Conservation (phyloP, 371 early-diverging fungal genomes). For the Syncephalis fuscata region DNA sequence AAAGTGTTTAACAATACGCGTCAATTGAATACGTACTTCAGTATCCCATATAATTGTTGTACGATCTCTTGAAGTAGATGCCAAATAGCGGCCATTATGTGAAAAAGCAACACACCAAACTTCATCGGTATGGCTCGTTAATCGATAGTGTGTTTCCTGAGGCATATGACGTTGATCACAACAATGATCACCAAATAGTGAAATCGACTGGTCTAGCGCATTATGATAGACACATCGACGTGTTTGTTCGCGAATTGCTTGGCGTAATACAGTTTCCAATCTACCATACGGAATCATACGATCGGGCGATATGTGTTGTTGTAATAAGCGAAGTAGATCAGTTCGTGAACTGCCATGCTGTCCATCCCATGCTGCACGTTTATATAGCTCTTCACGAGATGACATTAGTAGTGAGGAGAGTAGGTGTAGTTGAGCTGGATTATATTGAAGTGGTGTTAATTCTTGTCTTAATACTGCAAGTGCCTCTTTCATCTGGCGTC, state of each 20-base stretch:
- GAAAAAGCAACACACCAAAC: constrained; percentile 93
- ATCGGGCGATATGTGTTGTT: constrained; percentile 21
- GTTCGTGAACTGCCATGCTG: constrained; percentile 48
- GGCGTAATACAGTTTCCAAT: constrained; percentile 57
- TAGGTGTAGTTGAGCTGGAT: constrained; percentile 34
- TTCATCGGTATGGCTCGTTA: constrained; percentile 69
- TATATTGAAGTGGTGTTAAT: constrained; percentile 44
- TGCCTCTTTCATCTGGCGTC: constrained; percentile 35
- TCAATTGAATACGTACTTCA: constrained; percentile 1
- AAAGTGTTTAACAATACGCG: neutral
- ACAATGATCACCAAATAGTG: constrained; percentile 54
- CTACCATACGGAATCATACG: constrained; percentile 76
- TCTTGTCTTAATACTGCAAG: constrained; percentile 51
- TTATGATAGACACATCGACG: constrained; percentile 74
- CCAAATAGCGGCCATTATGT: constrained; percentile 64
- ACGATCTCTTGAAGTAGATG: constrained; percentile 80
- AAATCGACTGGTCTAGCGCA: constrained; percentile 26
- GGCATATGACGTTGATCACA: constrained; percentile 22
- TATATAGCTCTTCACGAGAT: constrained; percentile 32
- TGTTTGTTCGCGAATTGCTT: constrained; percentile 62
- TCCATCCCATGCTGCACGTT: constrained; percentile 67
- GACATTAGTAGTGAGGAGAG: constrained; percentile 44
- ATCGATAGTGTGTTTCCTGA: neutral
- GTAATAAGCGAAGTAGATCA: constrained; percentile 38
- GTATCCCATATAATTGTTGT: constrained; percentile 78